Evolutionary conservation across 2,329 filamentous ascomycete genomes (phyloP).

Genomic region (Zymoseptoria pseudotritici): DNA sequence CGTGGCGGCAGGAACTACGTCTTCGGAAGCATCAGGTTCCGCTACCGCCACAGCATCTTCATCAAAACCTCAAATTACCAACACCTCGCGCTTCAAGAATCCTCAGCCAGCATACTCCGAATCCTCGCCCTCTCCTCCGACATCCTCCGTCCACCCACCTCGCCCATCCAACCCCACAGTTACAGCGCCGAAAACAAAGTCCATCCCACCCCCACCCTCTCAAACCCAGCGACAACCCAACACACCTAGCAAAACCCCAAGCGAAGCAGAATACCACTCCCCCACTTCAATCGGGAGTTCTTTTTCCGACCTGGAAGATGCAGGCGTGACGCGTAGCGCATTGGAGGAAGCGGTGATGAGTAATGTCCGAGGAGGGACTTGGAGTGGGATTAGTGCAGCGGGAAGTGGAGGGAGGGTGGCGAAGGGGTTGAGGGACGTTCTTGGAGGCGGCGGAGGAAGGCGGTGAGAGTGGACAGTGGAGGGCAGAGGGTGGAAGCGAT

Average conservation of each 20-base stretch:
- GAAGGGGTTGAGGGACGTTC: background rate
- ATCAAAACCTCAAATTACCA: background rate
- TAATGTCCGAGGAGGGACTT: constrained; percentile 48
- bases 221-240: background rate
- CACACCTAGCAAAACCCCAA: background rate
- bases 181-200: background rate
- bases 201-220: background rate
- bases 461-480: too few species aligned
- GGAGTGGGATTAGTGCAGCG: background rate
- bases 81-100: background rate
- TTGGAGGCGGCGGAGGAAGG: background rate
- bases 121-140: constrained; percentile 12
- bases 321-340: constrained; percentile 72
- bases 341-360: constrained; percentile 71
- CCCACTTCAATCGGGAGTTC: constrained; percentile 67
- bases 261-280: background rate
- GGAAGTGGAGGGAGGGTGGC: background rate
- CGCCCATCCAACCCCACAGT: constrained; percentile 63
- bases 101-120: constrained; percentile 5
- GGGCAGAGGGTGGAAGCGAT: too few species aligned
- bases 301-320: constrained; percentile 79
- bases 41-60: background rate
- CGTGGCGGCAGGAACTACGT: background rate
- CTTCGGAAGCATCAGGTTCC: constrained; percentile 12
- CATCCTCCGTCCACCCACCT: constrained; percentile 48